Conservation (phyloP, 1,139 yeast species). For the Kodamaea sp. region DNA sequence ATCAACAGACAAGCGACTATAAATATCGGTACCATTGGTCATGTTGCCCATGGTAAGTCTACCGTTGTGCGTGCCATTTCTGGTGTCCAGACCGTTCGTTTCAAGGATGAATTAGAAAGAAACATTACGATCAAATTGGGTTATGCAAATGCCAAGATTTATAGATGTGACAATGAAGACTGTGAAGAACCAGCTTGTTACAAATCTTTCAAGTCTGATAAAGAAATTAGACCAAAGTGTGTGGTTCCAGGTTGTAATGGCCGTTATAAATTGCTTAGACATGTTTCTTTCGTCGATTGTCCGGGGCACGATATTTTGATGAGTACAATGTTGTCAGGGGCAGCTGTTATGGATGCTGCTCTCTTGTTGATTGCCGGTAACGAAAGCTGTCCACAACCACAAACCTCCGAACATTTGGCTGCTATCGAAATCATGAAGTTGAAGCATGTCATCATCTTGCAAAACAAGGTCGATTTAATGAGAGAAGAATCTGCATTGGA, state of each 20-base stretch:
- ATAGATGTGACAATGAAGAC: slow-evolving; percentile 80
- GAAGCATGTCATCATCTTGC: slow-evolving; percentile 93
- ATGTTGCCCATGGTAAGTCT: slow-evolving; percentile 98
- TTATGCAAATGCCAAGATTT: slow-evolving; percentile 97
- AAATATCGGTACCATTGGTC: slow-evolving; percentile 98
- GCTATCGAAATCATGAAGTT: slow-evolving; percentile 99
- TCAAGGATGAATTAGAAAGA: slow-evolving; percentile 98
- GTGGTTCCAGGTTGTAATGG: slow-evolving; percentile 79
- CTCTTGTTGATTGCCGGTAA: slow-evolving; percentile 93
- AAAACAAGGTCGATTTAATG: slow-evolving; percentile 98
- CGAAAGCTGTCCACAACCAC: slow-evolving; percentile 99
- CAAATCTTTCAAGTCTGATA: slow-evolving; percentile 89
- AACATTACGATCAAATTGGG: slow-evolving; percentile 98
- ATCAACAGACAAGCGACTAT: slow-evolving; percentile 99
- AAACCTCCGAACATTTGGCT: slow-evolving; percentile 98
- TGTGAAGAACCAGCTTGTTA: slow-evolving; percentile 97
- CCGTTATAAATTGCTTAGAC: slow-evolving; percentile 86
- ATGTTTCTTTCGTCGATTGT: slow-evolving; percentile 97
- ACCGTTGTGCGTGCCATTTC: slow-evolving; percentile 98
- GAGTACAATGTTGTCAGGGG: slow-evolving; percentile 99
- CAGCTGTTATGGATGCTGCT: slow-evolving; percentile 99
- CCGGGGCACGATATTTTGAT: slow-evolving; percentile 99
- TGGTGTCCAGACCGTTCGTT: slow-evolving; percentile 98
- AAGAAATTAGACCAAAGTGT: slow-evolving; percentile 91
- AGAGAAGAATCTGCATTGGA: slow-evolving; percentile 95